These are phyloP conservation scores for Amanita muscaria DNA, from an alignment of 768 basidiomycete genomes.

Conservation along the genomic window DNA sequence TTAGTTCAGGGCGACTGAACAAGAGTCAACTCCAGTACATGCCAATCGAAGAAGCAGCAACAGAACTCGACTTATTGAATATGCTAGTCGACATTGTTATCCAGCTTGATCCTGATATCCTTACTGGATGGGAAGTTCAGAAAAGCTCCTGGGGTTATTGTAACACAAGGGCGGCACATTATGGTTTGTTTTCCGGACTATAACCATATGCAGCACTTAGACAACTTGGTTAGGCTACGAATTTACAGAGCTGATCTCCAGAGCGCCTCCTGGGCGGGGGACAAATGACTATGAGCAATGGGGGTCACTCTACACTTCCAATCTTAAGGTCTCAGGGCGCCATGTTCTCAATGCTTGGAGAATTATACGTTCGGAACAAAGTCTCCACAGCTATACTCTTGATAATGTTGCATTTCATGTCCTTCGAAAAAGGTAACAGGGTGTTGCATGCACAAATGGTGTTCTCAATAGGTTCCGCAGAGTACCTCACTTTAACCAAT, in stretches of 20 bases:
- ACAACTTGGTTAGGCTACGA: constrained; percentile 52
- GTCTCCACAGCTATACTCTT: constrained; percentile 72
- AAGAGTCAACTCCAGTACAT: constrained; percentile 33
- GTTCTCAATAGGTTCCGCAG: constrained; percentile 27
- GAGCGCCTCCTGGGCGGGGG: constrained; percentile 48
- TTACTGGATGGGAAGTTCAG: constrained; percentile 91
- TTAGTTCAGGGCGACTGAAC: constrained; percentile 32
- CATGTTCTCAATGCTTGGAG: constrained; percentile 93
- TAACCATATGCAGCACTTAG: constrained; percentile 1
- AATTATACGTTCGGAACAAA: constrained; percentile 80
- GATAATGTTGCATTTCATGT: constrained; percentile 86
- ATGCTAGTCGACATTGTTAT: constrained; percentile 61
- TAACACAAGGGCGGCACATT: constrained; percentile 48
- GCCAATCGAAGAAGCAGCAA: constrained; percentile 44
- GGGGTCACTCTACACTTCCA: constrained; percentile 66
- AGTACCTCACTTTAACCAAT: constrained; percentile 62
- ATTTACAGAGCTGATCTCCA: constrained; percentile 62
- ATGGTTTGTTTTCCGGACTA: constrained; percentile 35
- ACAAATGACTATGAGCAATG: constrained; percentile 49
- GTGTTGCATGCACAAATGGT: neutral
- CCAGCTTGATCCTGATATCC: constrained; percentile 82
- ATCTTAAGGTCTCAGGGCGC: constrained; percentile 77
- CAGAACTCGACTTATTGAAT: constrained; percentile 80
- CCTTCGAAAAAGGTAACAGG: constrained; percentile 55
- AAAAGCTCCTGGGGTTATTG: constrained; percentile 87